Conservation (phyloP, 352 stramenopile species). For the Globisporangium orthogonon region DNA sequence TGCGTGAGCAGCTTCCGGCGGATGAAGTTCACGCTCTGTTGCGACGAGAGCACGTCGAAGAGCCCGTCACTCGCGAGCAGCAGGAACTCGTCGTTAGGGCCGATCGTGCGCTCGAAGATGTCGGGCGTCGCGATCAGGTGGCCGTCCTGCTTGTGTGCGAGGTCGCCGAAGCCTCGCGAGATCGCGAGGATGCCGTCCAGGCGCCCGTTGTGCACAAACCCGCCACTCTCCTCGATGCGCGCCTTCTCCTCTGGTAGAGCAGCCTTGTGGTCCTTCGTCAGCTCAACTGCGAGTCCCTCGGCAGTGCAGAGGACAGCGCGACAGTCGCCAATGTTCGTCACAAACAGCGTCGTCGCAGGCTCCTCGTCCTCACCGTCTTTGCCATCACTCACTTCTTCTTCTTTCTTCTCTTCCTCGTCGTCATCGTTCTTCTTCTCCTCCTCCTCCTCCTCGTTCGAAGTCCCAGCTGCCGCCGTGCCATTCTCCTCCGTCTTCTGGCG, state of each 20-base stretch:
- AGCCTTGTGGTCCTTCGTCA: slow-evolving; percentile 88
- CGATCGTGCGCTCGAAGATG: slow-evolving; percentile 59
- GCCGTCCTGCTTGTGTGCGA: slow-evolving; percentile 87
- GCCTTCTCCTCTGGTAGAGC: slow-evolving; percentile 66
- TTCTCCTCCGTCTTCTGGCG: background rate
- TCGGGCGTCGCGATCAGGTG: slow-evolving; percentile 82
- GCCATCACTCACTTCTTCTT: background rate
- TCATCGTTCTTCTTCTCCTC: slow-evolving; percentile 5
- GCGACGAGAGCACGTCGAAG: slow-evolving; percentile 88
- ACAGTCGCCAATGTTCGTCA: slow-evolving; percentile 89
- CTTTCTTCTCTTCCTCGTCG: background rate
- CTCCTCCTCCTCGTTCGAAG: slow-evolving; percentile 3
- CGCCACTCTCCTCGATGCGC: slow-evolving; percentile 74
- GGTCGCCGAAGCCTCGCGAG: slow-evolving; percentile 84
- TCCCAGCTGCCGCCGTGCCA: background rate
- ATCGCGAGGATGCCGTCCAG: slow-evolving; percentile 86
- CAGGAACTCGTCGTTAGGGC: slow-evolving; percentile 80
- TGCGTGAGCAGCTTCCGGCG: slow-evolving; percentile 81
- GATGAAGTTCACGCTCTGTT: slow-evolving; percentile 90
- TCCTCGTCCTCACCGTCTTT: slow-evolving; percentile 18
- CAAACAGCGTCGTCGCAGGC: slow-evolving; percentile 50
- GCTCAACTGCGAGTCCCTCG: slow-evolving; percentile 63
- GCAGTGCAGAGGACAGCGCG: slow-evolving; percentile 80
- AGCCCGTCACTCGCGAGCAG: slow-evolving; percentile 89
- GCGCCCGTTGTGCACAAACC: slow-evolving; percentile 86